Base-by-base conservation (phyloP, 129 eudicot genomes). In the Heracleum sosnowskyi region DNA sequence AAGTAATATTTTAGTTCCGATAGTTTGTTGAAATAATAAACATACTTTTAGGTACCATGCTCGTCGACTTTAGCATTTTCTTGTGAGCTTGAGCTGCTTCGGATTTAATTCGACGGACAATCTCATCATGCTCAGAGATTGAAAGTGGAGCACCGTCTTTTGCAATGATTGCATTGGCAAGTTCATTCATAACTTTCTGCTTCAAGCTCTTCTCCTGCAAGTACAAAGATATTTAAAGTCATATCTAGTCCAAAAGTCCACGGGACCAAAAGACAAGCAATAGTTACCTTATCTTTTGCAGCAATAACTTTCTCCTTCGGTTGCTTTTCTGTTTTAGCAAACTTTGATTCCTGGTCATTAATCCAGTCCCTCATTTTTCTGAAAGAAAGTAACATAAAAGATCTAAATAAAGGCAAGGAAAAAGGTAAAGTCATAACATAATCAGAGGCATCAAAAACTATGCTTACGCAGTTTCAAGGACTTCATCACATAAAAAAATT, bases 311-410 rank as follows among this genome's bases (percentile, higher is more conserved):
- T 85, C 42, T 82, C 87, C 78, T 68, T 90, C 20, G 86, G 87
- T 85, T 86, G 89, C 87, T 86, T 93, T 62, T 46, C 83, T 82
- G 78, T 86, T 83, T 82, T 89, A 71, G 81, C 87, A 85, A 82
- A 74, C 78, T 81, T 85, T 35, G 66, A 78, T 79, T 83, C 87
- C 80, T 88, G 85, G 11, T 87, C 87, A 17, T 91, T 92, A 22
- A 93, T 89, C 97, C 97, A 95, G 13, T 55, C 84, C 82, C 99
- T 89, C 76, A 90, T 8, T 86, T 82, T 87, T 69, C 97, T 95
- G 85, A 45, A 57, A 36, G 64, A 26, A 33, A 31, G 31, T 73
- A 46, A 22, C 34, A 68, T 74, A 83, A 1, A 15, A 28, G 37
- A 35, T 9, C 7, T 4, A 47, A 4, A n/a, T 7, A 55, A 75